Evolutionary conservation across 805 yeast genomes (phyloP).

Genomic region (Saccharomyces kudriavzevii): DNA sequence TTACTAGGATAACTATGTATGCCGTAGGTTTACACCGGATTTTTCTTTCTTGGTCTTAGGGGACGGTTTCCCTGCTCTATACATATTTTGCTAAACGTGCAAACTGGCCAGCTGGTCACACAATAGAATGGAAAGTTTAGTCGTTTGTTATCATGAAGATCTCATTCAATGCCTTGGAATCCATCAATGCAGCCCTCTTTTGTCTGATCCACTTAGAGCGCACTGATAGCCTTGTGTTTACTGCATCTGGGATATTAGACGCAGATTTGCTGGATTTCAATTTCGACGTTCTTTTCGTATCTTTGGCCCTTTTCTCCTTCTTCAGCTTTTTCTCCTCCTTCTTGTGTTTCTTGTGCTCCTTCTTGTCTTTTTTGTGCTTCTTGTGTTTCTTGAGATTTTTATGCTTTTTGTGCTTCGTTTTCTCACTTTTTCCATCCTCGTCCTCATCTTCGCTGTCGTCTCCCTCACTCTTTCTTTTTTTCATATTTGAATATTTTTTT

Average conservation of each 20-base stretch:
- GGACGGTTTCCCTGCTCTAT: neutral
- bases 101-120: neutral
- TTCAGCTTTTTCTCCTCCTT: slow-evolving; percentile 25
- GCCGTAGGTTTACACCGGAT: neutral
- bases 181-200: slow-evolving; percentile 87
- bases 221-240: slow-evolving; percentile 56
- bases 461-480: slow-evolving; percentile 27
- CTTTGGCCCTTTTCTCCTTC: slow-evolving; percentile 25
- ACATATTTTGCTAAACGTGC: neutral
- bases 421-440: slow-evolving; percentile 18
- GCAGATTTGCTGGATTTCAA: slow-evolving; percentile 20
- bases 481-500: slow-evolving; percentile 21
- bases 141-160: slow-evolving; percentile 73
- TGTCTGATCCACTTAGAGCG: slow-evolving; percentile 84
- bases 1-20: neutral
- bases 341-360: slow-evolving; percentile 27
- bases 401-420: slow-evolving; percentile 25
- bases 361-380: slow-evolving; percentile 23
- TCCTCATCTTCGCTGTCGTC: slow-evolving; percentile 22
- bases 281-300: slow-evolving; percentile 22
- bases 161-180: slow-evolving; percentile 80
- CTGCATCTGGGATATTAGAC: slow-evolving; percentile 24
- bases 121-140: neutral
- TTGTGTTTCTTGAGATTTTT: slow-evolving; percentile 26
- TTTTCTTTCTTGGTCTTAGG: neutral